Conservation (phyloP, 2,329 filamentous ascomycete genomes). For the Alternaria hordeiaustralica region DNA sequence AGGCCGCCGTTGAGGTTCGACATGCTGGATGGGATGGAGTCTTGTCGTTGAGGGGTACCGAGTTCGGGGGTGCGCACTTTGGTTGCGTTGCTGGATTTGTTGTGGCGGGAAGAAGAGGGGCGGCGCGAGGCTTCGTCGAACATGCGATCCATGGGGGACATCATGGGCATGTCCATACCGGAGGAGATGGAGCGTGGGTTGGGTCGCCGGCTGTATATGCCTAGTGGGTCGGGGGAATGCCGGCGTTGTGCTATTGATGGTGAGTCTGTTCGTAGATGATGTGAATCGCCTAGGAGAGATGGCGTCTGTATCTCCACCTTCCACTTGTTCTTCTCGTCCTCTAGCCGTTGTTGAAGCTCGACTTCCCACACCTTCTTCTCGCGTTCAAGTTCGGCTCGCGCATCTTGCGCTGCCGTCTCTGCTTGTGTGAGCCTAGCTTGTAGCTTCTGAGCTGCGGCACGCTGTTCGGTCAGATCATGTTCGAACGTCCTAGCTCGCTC, state of each 20-base stretch:
- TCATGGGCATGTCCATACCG: constrained; percentile 36
- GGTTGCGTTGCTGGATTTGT: constrained; percentile 26
- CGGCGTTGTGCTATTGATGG: constrained; percentile 49
- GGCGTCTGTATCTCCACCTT: constrained; percentile 54
- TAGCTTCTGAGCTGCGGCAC: constrained; percentile 66
- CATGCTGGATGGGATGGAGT: constrained; percentile 42
- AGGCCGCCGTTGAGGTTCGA: constrained; percentile 47
- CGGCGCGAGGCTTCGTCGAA: constrained; percentile 46
- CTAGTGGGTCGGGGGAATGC: constrained; percentile 48
- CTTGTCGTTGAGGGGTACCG: constrained; percentile 42
- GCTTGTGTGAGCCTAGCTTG: constrained; percentile 69
- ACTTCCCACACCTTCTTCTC: constrained; percentile 66
- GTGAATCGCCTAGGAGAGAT: constrained; percentile 25
- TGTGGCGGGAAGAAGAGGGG: constrained; percentile 41
- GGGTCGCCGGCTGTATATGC: constrained; percentile 36
- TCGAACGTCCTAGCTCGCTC: constrained; percentile 69
- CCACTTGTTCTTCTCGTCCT: constrained; percentile 70
- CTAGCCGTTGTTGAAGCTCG: constrained; percentile 64
- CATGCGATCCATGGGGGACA: constrained; percentile 47
- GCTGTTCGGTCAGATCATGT: constrained; percentile 67
- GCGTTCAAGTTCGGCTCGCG: constrained; percentile 62
- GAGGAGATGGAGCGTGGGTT: constrained; percentile 40
- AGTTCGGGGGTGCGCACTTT: constrained; percentile 46
- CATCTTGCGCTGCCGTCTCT: constrained; percentile 67
- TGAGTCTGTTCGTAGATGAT: constrained; percentile 48